These are phyloP conservation scores for Fonsecaea pugnacius DNA, from an alignment of 2,329 filamentous ascomycete species.

Conservation along the genomic window DNA sequence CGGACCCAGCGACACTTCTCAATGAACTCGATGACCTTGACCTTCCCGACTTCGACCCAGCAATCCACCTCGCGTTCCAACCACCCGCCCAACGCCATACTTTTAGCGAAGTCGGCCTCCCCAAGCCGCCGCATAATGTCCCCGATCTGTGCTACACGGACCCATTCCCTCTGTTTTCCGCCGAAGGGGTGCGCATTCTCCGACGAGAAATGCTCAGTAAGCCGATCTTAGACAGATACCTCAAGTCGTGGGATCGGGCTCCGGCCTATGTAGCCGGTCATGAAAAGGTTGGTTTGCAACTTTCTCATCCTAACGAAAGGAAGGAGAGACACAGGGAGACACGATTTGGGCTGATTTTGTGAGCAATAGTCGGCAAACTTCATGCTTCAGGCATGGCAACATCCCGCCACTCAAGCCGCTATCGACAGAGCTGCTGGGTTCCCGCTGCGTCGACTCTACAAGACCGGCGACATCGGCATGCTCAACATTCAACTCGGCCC, in stretches of 20 bases:
- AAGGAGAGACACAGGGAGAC: no score
- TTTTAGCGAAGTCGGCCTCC: constrained; percentile 7
- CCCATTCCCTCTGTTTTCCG: constrained; percentile 66
- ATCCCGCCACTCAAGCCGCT: constrained; percentile 16
- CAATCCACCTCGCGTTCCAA: constrained; percentile 11
- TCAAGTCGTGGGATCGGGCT: constrained; percentile 31
- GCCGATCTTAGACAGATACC: constrained; percentile 58
- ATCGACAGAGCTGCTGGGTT: constrained; percentile 11
- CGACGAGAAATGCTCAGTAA: constrained; percentile 61
- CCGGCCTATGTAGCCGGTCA: constrained; percentile 10
- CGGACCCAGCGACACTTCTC: neutral
- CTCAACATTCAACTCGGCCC: constrained; percentile 57
- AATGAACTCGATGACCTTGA: neutral
- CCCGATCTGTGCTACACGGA: constrained; percentile 47
- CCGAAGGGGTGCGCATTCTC: constrained; percentile 63
- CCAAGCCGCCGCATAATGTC: constrained; percentile 13
- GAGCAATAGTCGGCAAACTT: constrained; percentile 11
- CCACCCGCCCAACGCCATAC: constrained; percentile 9
- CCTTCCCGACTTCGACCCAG: constrained; percentile 9
- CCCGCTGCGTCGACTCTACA: constrained; percentile 6
- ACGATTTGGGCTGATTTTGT: neutral
- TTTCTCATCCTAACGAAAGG: no score
- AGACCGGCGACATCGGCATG: constrained; percentile 55
- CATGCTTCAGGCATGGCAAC: constrained; percentile 13
- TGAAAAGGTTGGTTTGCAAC: constrained; percentile 9